phyloP scores from a whole-genome alignment of 352 stramenopile species.

The Phytophthora colocasiae region DNA sequence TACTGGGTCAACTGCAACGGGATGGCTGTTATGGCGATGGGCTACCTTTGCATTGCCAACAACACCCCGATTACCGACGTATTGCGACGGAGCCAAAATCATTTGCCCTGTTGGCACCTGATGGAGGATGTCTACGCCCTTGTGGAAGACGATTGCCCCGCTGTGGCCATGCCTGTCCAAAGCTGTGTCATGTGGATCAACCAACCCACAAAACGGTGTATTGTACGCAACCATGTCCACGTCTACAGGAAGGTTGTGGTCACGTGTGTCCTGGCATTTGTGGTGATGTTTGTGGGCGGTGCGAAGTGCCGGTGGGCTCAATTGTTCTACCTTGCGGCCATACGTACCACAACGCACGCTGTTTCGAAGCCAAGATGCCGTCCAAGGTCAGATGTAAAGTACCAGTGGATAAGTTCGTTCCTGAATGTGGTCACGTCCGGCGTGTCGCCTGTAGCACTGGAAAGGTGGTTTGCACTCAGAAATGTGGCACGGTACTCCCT shows the following conservation, averaged over 20 bases:
- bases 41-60: slow-evolving; percentile 53
- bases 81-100: slow-evolving; percentile 33
- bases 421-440: slow-evolving; percentile 41
- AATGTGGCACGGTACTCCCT: slow-evolving; percentile 22
- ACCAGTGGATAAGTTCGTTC: slow-evolving; percentile 39
- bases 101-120: slow-evolving; percentile 59
- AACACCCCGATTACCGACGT: slow-evolving; percentile 38
- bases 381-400: slow-evolving; percentile 35
- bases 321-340: slow-evolving; percentile 68
- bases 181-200: slow-evolving; percentile 70
- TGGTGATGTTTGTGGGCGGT: slow-evolving; percentile 66
- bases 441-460: slow-evolving; percentile 30
- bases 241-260: slow-evolving; percentile 47
- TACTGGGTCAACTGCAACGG: slow-evolving; percentile 65
- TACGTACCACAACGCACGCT: slow-evolving; percentile 34
- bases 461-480: slow-evolving; percentile 31
- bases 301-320: slow-evolving; percentile 44
- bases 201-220: slow-evolving; percentile 47
- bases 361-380: slow-evolving; percentile 29
- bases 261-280: slow-evolving; percentile 70
- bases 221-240: slow-evolving; percentile 67
- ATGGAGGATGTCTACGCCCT: slow-evolving; percentile 70
- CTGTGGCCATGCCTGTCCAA: slow-evolving; percentile 59
- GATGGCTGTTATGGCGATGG: slow-evolving; percentile 47
- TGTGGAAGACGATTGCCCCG: slow-evolving; percentile 58